phyloP scores from a whole-genome alignment of 768 basidiomycete genomes.

The Mycena sanguinolenta region DNA sequence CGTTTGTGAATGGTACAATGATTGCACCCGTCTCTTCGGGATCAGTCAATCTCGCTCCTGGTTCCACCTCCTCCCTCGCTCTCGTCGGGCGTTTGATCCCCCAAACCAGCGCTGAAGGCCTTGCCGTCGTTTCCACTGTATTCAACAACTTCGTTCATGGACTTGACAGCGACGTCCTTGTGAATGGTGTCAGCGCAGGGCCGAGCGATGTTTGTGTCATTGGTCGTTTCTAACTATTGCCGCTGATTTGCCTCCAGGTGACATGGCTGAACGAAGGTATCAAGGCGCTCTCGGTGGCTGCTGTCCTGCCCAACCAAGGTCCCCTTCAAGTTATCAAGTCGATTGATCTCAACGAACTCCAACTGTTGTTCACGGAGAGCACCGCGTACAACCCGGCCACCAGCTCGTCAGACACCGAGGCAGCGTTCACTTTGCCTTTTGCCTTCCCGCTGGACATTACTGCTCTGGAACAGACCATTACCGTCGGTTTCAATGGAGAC shows the following conservation, averaged over 20 bases:
- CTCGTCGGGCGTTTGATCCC: constrained; percentile 76
- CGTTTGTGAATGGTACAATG: constrained; percentile 63
- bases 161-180: constrained; percentile 68
- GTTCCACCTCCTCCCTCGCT: constrained; percentile 63
- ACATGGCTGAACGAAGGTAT: constrained; percentile 83
- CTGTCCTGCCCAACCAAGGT: constrained; percentile 75
- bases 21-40: constrained; percentile 70
- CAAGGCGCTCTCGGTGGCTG: constrained; percentile 68
- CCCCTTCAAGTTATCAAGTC: constrained; percentile 73
- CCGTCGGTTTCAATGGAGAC: constrained; percentile 62
- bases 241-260: constrained; percentile 54
- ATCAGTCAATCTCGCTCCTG: constrained; percentile 67
- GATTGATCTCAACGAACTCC: constrained; percentile 70
- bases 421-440: constrained; percentile 77
- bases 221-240: background rate
- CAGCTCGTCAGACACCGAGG: constrained; percentile 70
- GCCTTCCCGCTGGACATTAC: constrained; percentile 78
- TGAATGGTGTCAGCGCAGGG: constrained; percentile 72
- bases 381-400: constrained; percentile 71
- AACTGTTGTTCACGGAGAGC: constrained; percentile 68
- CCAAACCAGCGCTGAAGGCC: constrained; percentile 64
- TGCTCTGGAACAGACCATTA: constrained; percentile 71
- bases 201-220: constrained; percentile 61
- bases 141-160: constrained; percentile 84
- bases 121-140: constrained; percentile 70